Conservation (phyloP, 164 flowering plant species). For the Sextonia rubra region DNA sequence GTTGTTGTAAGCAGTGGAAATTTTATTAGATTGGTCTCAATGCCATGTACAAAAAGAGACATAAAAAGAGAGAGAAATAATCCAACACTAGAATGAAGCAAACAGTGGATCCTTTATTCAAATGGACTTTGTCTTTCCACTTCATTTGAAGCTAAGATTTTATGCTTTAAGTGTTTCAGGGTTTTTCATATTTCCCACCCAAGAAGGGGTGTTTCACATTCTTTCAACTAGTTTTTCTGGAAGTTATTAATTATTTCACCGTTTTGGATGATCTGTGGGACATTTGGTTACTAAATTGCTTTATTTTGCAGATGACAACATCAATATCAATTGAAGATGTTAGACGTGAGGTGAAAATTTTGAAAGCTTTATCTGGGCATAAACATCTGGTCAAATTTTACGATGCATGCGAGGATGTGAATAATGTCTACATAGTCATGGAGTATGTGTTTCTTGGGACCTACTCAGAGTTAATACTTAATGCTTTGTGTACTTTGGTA, state of each 20-base stretch:
- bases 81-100: no score
- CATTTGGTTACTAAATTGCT: conserved; percentile 4
- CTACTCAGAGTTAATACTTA: background rate
- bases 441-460: conserved; percentile 54
- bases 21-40: no score
- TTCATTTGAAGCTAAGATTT: no score
- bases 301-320: conserved; percentile 79
- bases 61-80: no score
- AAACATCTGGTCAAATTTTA: conserved; percentile 70
- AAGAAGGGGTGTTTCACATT: no score
- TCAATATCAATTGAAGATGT: conserved; percentile 97
- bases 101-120: no score
- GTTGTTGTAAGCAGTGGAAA: no score
- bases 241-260: background rate
- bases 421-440: conserved; percentile 87
- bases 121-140: no score
- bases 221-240: background rate
- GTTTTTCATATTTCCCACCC: no score
- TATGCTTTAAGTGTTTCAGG: no score
- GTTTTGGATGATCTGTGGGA: background rate
- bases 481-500: background rate
- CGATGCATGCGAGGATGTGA: conserved; percentile 89
- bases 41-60: no score
- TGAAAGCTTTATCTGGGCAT: conserved; percentile 89
- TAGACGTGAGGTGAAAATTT: conserved; percentile 88